Evolutionary conservation across 1,284 basidiomycete species (phyloP).

Genomic region (Trametes pubescens): DNA sequence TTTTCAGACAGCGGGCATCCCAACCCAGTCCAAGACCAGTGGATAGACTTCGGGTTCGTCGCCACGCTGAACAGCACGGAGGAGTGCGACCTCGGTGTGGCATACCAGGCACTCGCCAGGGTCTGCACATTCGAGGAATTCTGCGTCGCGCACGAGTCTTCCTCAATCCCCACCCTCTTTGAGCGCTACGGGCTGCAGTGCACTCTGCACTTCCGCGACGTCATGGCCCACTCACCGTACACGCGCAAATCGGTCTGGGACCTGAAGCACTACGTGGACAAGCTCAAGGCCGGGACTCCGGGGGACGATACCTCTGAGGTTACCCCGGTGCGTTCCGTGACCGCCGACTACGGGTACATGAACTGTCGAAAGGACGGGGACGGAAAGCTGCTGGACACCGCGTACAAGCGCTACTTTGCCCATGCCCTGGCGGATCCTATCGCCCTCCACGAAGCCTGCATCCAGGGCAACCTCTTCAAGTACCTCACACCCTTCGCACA

Average conservation of each 20-base stretch:
- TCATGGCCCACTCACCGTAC: constrained; percentile 33
- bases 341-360: constrained; percentile 47
- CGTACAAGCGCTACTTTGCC: constrained; percentile 44
- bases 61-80: constrained; percentile 28
- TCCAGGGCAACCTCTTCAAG: constrained; percentile 43
- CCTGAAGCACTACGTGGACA: constrained; percentile 42
- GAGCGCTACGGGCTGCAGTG: constrained; percentile 1
- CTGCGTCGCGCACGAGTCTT: constrained; percentile 38
- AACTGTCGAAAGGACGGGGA: constrained; percentile 44
- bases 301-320: neutral
- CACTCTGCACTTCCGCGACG: constrained; percentile 38
- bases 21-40: constrained; percentile 25
- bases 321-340: constrained; percentile 26
- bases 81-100: constrained; percentile 27
- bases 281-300: constrained; percentile 29
- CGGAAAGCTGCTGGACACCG: constrained; percentile 35
- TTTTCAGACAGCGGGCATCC: constrained; percentile 22
- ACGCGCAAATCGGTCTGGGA: constrained; percentile 47
- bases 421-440: constrained; percentile 37
- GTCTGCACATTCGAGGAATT: constrained; percentile 46
- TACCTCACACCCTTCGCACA: constrained; percentile 30
- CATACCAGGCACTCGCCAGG: constrained; percentile 40
- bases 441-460: constrained; percentile 46
- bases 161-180: constrained; percentile 24
- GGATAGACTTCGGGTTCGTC: constrained; percentile 45